Percentiles rank a stretch among this genome's conserved stretches.
Evolutionary conservation across 2,329 filamentous ascomycete species (phyloP).

Genomic region (Colletotrichum coccodes): DNA sequence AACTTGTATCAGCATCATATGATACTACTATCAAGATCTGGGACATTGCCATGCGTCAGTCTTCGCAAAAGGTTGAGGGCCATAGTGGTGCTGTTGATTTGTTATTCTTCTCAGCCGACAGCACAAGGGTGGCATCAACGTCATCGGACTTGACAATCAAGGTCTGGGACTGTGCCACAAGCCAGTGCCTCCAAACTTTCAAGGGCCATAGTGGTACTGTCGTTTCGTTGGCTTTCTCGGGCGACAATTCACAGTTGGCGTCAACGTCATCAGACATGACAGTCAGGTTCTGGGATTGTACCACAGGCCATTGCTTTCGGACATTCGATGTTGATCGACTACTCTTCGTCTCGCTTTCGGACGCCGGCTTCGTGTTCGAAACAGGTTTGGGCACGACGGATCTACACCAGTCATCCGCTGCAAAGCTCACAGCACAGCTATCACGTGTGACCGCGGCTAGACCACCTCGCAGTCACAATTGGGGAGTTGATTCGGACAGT

Average conservation of each 20-base stretch:
- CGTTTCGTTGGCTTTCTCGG: background rate
- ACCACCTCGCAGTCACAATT: background rate
- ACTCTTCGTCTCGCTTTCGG: background rate
- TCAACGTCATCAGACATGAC: background rate
- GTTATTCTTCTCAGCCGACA: no score
- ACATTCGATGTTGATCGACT: background rate
- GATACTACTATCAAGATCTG: background rate
- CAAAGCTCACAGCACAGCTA: no score
- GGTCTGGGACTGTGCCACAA: background rate
- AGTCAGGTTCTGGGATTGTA: background rate
- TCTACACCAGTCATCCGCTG: no score
- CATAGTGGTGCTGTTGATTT: no score
- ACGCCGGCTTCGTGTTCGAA: background rate
- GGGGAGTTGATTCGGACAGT: background rate
- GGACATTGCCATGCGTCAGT: fast-evolving
- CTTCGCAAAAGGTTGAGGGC: no score
- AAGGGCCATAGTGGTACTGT: background rate
- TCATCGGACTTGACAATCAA: background rate
- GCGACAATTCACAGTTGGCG: background rate
- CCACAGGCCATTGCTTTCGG: background rate
- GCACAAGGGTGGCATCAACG: background rate
- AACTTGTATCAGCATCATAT: background rate
- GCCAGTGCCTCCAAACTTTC: background rate
- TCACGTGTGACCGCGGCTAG: background rate
- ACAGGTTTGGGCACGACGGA: background rate